These are phyloP conservation scores for Fusarium sp. DNA, from an alignment of 2,329 filamentous ascomycete genomes.

Conservation along the genomic window DNA sequence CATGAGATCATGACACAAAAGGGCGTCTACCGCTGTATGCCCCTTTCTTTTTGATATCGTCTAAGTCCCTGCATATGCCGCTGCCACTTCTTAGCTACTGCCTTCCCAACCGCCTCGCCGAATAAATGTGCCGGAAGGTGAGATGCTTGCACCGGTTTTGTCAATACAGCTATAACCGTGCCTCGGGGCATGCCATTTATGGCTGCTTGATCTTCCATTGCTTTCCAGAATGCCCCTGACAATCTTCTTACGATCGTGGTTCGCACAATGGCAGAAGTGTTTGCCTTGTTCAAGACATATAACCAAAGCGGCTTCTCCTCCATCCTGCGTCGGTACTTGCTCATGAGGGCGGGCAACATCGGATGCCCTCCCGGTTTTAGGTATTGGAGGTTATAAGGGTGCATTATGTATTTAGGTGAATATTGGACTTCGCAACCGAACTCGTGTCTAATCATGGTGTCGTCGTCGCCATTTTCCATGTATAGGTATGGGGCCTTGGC, in stretches of 20 bases:
- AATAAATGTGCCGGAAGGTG: constrained; percentile 43
- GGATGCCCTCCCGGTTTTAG: constrained; percentile 55
- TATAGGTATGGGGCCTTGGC: constrained; percentile 34
- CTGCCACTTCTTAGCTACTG: constrained; percentile 38
- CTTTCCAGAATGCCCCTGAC: constrained; percentile 48
- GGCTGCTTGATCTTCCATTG: constrained; percentile 49
- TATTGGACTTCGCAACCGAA: constrained; percentile 50
- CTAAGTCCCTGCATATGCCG: constrained; percentile 19
- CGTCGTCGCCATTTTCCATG: constrained; percentile 27
- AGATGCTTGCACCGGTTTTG: constrained; percentile 37
- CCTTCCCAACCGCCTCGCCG: constrained; percentile 42
- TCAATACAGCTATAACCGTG: constrained; percentile 39
- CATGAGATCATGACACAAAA: not conserved
- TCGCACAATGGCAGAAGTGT: constrained; percentile 47
- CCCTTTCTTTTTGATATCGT: not conserved
- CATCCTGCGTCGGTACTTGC: constrained; percentile 49
- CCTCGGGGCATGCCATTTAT: constrained; percentile 30
- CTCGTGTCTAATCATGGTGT: constrained; percentile 20
- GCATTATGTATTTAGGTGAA: constrained; percentile 52
- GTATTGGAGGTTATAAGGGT: constrained; percentile 53
- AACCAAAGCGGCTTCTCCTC: constrained; percentile 55
- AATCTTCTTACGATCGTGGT: constrained; percentile 47
- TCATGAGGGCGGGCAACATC: constrained; percentile 46
- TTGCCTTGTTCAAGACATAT: constrained; percentile 37
- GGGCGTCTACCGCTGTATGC: not conserved